Percentiles rank a stretch among this genome's conserved stretches.
Evolutionary conservation across 768 basidiomycete species (phyloP).

Genomic region (Dictyophora rubrovolvata): DNA sequence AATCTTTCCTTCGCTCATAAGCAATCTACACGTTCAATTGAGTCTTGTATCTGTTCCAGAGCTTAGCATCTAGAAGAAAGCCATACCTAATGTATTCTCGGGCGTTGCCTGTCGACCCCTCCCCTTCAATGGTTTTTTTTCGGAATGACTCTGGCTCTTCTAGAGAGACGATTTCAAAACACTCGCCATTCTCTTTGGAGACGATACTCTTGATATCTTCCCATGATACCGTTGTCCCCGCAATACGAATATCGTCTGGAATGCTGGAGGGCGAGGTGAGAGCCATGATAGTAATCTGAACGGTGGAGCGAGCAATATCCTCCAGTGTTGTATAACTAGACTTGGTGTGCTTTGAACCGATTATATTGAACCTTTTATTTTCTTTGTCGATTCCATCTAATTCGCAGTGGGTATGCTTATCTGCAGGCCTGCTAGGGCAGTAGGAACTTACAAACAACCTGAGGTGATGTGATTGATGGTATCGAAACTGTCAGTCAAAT

Average conservation of each 20-base stretch:
- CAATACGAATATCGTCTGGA: slow-evolving; percentile 15
- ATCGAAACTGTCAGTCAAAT: background rate
- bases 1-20: slow-evolving; percentile 13
- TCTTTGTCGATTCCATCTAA: slow-evolving; percentile 17
- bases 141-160: background rate
- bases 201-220: slow-evolving; percentile 4
- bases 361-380: slow-evolving; percentile 12
- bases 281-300: slow-evolving; percentile 14
- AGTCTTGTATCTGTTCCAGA: background rate
- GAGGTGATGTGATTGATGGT: background rate
- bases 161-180: background rate
- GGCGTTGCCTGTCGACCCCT: background rate
- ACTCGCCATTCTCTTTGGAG: background rate
- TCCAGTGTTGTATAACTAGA: slow-evolving; percentile 11
- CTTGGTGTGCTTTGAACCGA: slow-evolving; percentile 12
- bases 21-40: slow-evolving; percentile 11
- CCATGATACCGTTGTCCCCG: slow-evolving; percentile 10
- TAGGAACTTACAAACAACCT: slow-evolving; percentile 4
- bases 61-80: background rate
- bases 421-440: background rate
- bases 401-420: background rate
- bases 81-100: background rate
- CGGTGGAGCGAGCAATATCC: slow-evolving; percentile 15
- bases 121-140: background rate
- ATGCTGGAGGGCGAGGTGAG: slow-evolving; percentile 11